phyloP scores from a whole-genome alignment of 805 yeast genomes.

The Saccharomycopsis olivae region DNA sequence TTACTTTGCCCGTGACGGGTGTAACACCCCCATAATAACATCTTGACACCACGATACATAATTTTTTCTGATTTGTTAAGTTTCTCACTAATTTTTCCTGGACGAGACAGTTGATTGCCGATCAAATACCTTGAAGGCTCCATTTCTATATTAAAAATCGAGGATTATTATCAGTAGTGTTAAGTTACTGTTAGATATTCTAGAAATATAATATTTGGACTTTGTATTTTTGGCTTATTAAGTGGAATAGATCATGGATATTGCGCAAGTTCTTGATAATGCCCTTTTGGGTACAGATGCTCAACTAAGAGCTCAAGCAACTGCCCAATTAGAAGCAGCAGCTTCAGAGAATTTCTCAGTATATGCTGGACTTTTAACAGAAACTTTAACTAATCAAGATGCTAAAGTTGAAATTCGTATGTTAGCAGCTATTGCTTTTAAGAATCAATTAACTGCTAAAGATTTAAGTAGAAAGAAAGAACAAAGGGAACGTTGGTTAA shows the following conservation, averaged over 20 bases:
- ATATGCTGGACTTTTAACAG: slow-evolving; percentile 59
- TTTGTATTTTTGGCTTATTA: background rate
- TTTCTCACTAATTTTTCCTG: background rate
- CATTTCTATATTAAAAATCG: too few species aligned
- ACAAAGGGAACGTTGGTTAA: slow-evolving; percentile 67
- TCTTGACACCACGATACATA: too few species aligned
- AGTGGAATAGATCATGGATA: slow-evolving; percentile 34
- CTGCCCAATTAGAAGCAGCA: slow-evolving; percentile 57
- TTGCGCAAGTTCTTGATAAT: slow-evolving; percentile 63
- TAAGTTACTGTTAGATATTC: too few species aligned
- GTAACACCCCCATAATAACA: too few species aligned
- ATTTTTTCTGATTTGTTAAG: background rate
- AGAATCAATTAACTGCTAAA: slow-evolving; percentile 81
- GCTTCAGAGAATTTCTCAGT: slow-evolving; percentile 69
- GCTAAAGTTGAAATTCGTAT: slow-evolving; percentile 74
- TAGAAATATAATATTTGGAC: too few species aligned
- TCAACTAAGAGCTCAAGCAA: slow-evolving; percentile 63
- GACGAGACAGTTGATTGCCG: too few species aligned
- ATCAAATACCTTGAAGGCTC: too few species aligned
- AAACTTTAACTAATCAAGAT: slow-evolving; percentile 55
- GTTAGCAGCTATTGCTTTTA: slow-evolving; percentile 80
- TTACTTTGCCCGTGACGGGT: too few species aligned
- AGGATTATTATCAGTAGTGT: too few species aligned
- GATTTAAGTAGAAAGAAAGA: slow-evolving; percentile 47
- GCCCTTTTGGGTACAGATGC: slow-evolving; percentile 67